Conservation (phyloP, 768 basidiomycete genomes). For the Lyophyllum atratum region DNA sequence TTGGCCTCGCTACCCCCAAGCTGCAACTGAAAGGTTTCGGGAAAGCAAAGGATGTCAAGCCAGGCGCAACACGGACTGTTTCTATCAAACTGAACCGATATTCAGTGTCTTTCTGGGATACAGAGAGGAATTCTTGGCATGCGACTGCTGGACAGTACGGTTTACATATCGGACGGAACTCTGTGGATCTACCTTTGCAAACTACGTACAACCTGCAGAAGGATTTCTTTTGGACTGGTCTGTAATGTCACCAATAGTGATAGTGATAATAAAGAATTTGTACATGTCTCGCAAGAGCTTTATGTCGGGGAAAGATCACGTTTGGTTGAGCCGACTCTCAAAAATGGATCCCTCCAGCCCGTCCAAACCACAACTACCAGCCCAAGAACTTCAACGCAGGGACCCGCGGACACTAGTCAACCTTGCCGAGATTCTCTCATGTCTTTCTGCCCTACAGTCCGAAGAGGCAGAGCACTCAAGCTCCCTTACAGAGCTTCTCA, state of each 20-base stretch:
- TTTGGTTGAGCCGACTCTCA: background rate
- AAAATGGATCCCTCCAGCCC: conserved; percentile 1
- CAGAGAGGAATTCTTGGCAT: conserved; percentile 44
- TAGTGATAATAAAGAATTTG: background rate
- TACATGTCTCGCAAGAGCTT: background rate
- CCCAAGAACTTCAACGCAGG: conserved; percentile 4
- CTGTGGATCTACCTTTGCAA: conserved; percentile 28
- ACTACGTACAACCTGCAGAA: conserved; percentile 23
- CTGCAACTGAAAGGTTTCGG: conserved; percentile 67
- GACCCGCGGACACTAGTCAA: conserved; percentile 55
- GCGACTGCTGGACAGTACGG: conserved; percentile 52
- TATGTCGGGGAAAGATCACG: background rate
- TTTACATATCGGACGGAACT: conserved; percentile 46
- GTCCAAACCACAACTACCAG: background rate
- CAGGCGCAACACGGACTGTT: conserved; percentile 43
- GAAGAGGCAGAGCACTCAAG: conserved; percentile 77
- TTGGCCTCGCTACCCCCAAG: conserved; percentile 53
- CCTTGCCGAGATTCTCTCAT: conserved; percentile 71
- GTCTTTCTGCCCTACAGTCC: conserved; percentile 72
- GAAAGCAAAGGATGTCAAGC: conserved; percentile 54
- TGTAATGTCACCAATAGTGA: conserved; percentile 15
- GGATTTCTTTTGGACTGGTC: conserved; percentile 31
- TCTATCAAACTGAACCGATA: conserved; percentile 60
- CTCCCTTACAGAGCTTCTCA: conserved; percentile 70
- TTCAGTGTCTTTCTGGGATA: conserved; percentile 69